Percentiles rank a stretch among this genome's conserved stretches.
Conservation (phyloP, 2,329 filamentous ascomycete species). For the Neopestalotiopsis sp. region DNA sequence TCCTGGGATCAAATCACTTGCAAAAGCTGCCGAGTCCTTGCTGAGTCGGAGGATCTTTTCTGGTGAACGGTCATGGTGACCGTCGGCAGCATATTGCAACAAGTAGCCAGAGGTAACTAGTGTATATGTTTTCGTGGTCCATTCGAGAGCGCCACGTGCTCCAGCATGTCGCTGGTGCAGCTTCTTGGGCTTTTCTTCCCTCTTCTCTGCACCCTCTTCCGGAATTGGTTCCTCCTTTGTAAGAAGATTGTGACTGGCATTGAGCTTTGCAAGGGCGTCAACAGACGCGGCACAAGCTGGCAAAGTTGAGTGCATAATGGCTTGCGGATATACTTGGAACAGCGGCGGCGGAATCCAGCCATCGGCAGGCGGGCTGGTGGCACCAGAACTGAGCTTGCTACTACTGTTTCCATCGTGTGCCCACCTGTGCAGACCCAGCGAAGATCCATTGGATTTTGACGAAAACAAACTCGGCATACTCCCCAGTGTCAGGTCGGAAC, state of each 20-base stretch:
- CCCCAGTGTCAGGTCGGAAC: conserved; percentile 41
- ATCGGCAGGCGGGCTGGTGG: conserved; percentile 18
- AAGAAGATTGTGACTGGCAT: conserved; percentile 52
- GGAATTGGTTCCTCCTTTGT: conserved; percentile 39
- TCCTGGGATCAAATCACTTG: conserved; percentile 79
- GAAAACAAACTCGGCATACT: conserved; percentile 24
- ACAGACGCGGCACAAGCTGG: conserved; percentile 70
- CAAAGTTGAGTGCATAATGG: conserved; percentile 75
- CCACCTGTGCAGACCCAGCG: conserved; percentile 16
- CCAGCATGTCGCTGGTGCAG: conserved; percentile 50
- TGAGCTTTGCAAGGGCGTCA: conserved; percentile 70
- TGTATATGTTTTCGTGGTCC: conserved; percentile 75
- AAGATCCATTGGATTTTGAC: conserved; percentile 21
- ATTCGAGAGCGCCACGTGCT: conserved; percentile 58
- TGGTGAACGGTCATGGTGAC: conserved; percentile 72
- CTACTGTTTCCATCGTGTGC: conserved; percentile 20
- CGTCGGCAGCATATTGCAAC: conserved; percentile 75
- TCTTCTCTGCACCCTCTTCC: conserved; percentile 35
- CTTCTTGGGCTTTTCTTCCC: conserved; percentile 49
- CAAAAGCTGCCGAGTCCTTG: conserved; percentile 80
- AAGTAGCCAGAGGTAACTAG: conserved; percentile 74
- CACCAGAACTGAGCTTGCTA: conserved; percentile 23
- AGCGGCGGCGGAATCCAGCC: conserved; percentile 75
- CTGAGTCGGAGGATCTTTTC: conserved; percentile 76
- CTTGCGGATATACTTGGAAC: conserved; percentile 86